These are phyloP conservation scores for Trichoderma lentiforme DNA, from an alignment of 2,329 filamentous ascomycete genomes.

Conservation along the genomic window DNA sequence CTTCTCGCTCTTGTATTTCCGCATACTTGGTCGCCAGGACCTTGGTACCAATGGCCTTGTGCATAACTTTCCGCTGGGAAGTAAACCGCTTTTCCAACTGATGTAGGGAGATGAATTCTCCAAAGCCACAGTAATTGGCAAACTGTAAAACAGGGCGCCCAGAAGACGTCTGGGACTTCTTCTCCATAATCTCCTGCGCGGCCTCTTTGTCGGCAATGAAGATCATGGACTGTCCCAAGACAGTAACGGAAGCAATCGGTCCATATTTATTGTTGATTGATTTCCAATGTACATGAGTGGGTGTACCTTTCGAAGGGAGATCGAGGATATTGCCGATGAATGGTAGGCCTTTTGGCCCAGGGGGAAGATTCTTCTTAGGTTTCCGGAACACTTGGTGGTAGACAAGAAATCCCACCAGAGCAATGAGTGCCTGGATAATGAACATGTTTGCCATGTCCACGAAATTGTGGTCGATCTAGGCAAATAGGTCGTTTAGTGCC, in stretches of 20 bases:
- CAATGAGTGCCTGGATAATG: not conserved
- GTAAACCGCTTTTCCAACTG: not conserved
- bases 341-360: slow-evolving; percentile 33
- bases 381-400: not conserved
- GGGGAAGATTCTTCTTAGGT: slow-evolving; percentile 20
- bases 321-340: slow-evolving; percentile 46
- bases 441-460: not conserved
- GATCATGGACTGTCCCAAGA: slow-evolving; percentile 34
- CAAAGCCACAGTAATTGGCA: not conserved
- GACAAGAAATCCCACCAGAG: not conserved
- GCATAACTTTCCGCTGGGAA: not conserved
- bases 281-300: slow-evolving; percentile 33
- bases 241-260: slow-evolving; percentile 23
- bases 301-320: slow-evolving; percentile 33
- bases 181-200: slow-evolving; percentile 36
- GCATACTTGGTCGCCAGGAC: not conserved
- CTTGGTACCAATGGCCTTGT: not conserved
- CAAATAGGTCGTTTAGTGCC: no score
- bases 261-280: slow-evolving; percentile 32
- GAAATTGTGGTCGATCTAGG: not conserved
- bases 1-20: not conserved
- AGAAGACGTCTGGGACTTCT: slow-evolving; percentile 28
- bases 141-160: not conserved
- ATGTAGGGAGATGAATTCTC: not conserved
- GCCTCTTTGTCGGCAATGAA: slow-evolving; percentile 37